These are phyloP conservation scores for Phytopythium kandeliae DNA, from an alignment of 352 stramenopile genomes.

Conservation along the genomic window DNA sequence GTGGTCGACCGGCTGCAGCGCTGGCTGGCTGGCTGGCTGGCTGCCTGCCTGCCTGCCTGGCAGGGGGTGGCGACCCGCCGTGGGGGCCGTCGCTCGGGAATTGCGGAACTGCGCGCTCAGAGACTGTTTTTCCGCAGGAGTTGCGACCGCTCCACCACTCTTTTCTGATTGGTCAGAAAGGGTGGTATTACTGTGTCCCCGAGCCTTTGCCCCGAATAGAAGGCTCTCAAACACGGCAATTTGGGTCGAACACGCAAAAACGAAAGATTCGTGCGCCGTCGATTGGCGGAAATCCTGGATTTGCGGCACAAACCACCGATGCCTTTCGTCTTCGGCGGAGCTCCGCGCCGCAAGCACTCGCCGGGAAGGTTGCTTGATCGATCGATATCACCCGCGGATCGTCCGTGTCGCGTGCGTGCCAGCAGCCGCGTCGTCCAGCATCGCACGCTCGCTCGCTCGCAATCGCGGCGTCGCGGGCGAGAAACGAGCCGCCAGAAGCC, in stretches of 20 bases:
- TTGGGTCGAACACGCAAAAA: constrained; percentile 1
- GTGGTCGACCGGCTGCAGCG: not conserved
- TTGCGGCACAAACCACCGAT: not conserved
- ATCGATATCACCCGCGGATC: not conserved
- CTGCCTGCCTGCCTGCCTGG: not conserved
- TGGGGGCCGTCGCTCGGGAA: too few relatives aligned
- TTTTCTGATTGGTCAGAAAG: constrained; percentile 19
- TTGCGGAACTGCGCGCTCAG: too few relatives aligned
- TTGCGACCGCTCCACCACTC: constrained; percentile 8
- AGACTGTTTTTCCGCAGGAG: too few relatives aligned
- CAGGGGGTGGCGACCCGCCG: too few relatives aligned
- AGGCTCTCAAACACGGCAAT: constrained; percentile 10
- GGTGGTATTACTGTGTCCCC: not conserved
- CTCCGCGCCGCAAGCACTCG: too few relatives aligned
- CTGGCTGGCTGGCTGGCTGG: not conserved
- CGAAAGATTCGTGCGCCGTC: constrained; percentile 1
- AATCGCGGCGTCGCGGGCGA: not conserved
- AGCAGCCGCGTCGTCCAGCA: too few relatives aligned
- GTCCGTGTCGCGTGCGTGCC: constrained; percentile 1
- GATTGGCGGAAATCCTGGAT: constrained; percentile 8
- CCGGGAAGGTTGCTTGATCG: constrained; percentile 2
- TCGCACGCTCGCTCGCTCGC: too few relatives aligned
- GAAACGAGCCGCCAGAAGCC: not conserved
- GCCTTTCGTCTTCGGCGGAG: too few relatives aligned
- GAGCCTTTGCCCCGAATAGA: constrained; percentile 9